A percentile compares a stretch with the other conserved stretches of the same genome.
Evolutionary conservation across 2,329 filamentous ascomycete genomes (phyloP).

Genomic region (Fusarium vanettenii): DNA sequence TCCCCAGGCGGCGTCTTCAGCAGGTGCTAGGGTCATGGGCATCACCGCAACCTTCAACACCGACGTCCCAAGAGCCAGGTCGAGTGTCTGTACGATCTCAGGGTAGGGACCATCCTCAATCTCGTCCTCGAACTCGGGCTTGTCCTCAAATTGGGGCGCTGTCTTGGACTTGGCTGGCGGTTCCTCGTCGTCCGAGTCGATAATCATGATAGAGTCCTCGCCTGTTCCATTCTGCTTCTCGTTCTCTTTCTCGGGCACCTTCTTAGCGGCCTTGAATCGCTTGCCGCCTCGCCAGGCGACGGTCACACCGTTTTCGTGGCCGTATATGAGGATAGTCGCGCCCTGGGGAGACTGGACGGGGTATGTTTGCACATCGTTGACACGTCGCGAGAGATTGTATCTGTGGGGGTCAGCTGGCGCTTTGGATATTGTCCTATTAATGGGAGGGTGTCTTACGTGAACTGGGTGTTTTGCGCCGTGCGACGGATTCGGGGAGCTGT

Average conservation of each 20-base stretch:
- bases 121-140: conserved; percentile 68
- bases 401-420: conserved; percentile 50
- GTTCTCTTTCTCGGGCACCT: conserved; percentile 50
- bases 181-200: conserved; percentile 72
- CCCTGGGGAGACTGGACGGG: conserved; percentile 72
- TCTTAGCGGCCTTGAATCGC: conserved; percentile 63
- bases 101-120: conserved; percentile 63
- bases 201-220: conserved; percentile 69
- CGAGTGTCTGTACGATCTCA: conserved; percentile 69
- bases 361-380: conserved; percentile 70
- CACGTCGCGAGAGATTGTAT: conserved; percentile 68
- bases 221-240: conserved; percentile 64
- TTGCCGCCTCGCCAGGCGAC: conserved; percentile 72
- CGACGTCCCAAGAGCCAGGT: conserved; percentile 68
- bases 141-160: conserved; percentile 58
- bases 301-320: conserved; percentile 71
- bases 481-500: conserved; percentile 57
- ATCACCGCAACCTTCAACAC: conserved; percentile 67
- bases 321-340: conserved; percentile 71
- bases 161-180: conserved; percentile 49
- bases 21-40: conserved; percentile 61
- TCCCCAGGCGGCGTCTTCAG: conserved; percentile 61
- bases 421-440: neutral
- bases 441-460: conserved; percentile 53
- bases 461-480: conserved; percentile 61